Conservation (phyloP, 2,329 filamentous ascomycete species). For the Epichloe sibirici region DNA sequence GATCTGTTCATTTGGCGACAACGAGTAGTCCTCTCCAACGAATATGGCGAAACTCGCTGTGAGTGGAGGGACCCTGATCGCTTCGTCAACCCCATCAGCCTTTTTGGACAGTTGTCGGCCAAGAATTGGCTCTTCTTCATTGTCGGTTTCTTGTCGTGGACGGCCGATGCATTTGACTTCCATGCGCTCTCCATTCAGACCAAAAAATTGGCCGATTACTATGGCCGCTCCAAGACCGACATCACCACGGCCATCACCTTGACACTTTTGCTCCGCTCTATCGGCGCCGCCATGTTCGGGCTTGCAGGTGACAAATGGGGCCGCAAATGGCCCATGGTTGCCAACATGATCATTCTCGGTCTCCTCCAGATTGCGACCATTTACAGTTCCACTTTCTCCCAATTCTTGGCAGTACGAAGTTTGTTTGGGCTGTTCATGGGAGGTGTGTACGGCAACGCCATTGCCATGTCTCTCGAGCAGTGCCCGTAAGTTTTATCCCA, state of each 20-base stretch:
- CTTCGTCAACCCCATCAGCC: slow-evolving; percentile 56
- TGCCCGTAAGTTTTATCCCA: slow-evolving; percentile 39
- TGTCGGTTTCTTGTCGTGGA: slow-evolving; percentile 65
- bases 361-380: slow-evolving; percentile 63
- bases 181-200: slow-evolving; percentile 72
- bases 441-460: slow-evolving; percentile 67
- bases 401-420: slow-evolving; percentile 63
- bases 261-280: slow-evolving; percentile 59
- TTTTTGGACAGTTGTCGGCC: slow-evolving; percentile 50
- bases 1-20: slow-evolving; percentile 67
- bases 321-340: slow-evolving; percentile 72
- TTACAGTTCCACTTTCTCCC: slow-evolving; percentile 57
- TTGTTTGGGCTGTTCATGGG: slow-evolving; percentile 73
- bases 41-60: slow-evolving; percentile 49
- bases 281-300: slow-evolving; percentile 67
- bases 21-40: slow-evolving; percentile 53
- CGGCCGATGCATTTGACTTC: slow-evolving; percentile 74
- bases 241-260: slow-evolving; percentile 67
- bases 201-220: slow-evolving; percentile 49
- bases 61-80: slow-evolving; percentile 59
- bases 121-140: slow-evolving; percentile 66
- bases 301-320: slow-evolving; percentile 68
- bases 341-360: slow-evolving; percentile 64
- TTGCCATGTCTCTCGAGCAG: slow-evolving; percentile 66
- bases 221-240: slow-evolving; percentile 42